Percentiles rank a stretch among this genome's conserved stretches.
Evolutionary conservation across 1,284 basidiomycete genomes (phyloP).

Genomic region (Psilocybe mexicana): DNA sequence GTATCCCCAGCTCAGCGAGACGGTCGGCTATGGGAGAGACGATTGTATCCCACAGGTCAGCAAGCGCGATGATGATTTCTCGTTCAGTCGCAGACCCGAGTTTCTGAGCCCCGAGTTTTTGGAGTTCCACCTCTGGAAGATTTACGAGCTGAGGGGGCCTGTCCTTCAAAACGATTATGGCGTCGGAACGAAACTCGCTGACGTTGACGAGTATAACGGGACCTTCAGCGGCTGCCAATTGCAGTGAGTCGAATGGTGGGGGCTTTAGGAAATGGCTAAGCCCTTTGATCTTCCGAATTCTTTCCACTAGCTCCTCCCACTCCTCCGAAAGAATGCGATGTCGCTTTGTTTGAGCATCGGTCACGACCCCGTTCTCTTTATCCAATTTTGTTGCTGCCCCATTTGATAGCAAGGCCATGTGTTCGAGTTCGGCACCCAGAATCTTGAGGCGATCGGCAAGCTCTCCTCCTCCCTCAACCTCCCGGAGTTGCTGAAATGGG

Average conservation of each 20-base stretch:
- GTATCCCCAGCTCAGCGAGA: conserved; percentile 4
- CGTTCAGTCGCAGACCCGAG: no score
- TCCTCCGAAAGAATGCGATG: not conserved
- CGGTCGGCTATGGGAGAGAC: not conserved
- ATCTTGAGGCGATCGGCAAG: not conserved
- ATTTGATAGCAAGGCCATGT: not conserved
- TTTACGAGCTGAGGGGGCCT: not conserved
- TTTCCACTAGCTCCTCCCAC: not conserved
- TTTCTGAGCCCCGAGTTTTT: not conserved
- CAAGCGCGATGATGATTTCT: not conserved
- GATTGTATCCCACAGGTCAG: not conserved
- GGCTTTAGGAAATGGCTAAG: not conserved
- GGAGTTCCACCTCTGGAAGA: not conserved
- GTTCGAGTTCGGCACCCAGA: not conserved
- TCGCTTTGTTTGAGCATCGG: not conserved
- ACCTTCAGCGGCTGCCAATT: not conserved
- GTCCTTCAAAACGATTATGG: not conserved
- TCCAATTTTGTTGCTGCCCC: no score
- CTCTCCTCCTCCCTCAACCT: not conserved
- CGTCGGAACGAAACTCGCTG: not conserved
- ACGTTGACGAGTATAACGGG: not conserved
- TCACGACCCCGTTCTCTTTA: not conserved
- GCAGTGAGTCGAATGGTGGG: not conserved
- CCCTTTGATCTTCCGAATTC: not conserved
- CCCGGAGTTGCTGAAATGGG: conserved; percentile 24